These are phyloP conservation scores for Amanita rimosa DNA, from an alignment of 768 basidiomycete genomes.

Conservation along the genomic window DNA sequence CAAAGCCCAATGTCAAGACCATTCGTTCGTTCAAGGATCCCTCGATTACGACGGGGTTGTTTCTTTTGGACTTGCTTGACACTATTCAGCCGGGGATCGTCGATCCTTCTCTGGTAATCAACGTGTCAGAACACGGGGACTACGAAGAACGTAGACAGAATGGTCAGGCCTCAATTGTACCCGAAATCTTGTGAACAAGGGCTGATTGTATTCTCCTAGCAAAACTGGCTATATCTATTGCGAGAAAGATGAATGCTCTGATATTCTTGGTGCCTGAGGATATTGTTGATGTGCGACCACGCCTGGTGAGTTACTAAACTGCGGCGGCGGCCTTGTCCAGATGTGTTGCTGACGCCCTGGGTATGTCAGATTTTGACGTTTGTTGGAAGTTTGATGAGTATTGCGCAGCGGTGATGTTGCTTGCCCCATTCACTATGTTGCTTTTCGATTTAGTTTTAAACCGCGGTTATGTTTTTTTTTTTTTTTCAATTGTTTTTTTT, in stretches of 20 bases:
- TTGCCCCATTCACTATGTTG: neutral
- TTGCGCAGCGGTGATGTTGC: constrained; percentile 33
- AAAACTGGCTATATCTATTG: constrained; percentile 95
- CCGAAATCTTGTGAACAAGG: neutral
- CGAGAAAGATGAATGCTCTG: constrained; percentile 93
- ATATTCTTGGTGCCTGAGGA: constrained; percentile 97
- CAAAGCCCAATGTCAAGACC: constrained; percentile 41
- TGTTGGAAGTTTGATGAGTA: constrained; percentile 85
- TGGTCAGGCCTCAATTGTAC: constrained; percentile 36
- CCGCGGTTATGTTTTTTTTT: too few relatives aligned
- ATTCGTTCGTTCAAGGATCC: constrained; percentile 97
- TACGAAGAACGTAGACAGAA: constrained; percentile 92
- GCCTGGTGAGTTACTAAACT: constrained; percentile 58
- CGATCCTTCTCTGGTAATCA: constrained; percentile 70
- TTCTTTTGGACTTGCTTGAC: constrained; percentile 90
- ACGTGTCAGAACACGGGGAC: constrained; percentile 44
- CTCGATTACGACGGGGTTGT: constrained; percentile 75
- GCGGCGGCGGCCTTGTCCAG: neutral
- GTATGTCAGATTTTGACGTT: constrained; percentile 77
- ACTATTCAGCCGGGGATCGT: constrained; percentile 91
- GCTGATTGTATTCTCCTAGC: constrained; percentile 39
- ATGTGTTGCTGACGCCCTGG: neutral
- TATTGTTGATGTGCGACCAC: constrained; percentile 88
- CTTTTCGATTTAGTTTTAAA: too few relatives aligned
- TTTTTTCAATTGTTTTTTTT: too few relatives aligned